Evolutionary conservation across 257 asterid genomes (phyloP).

Genomic region (Scutellaria minor): DNA sequence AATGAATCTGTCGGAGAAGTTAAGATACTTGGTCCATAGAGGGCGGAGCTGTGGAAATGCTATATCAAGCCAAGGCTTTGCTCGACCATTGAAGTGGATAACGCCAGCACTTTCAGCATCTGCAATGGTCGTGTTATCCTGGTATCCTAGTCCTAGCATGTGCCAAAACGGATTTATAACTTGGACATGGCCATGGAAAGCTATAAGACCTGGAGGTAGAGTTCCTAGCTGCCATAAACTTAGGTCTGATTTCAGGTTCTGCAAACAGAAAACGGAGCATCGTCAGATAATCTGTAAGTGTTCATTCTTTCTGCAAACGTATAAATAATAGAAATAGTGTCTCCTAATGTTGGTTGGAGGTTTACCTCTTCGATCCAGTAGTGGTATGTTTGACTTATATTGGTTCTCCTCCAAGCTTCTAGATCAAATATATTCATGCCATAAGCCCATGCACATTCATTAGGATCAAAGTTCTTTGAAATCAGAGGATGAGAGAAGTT

Average conservation of each 20-base stretch:
- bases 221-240: conserved; percentile 99
- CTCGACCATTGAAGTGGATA: conserved; percentile 90
- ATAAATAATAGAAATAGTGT: neutral
- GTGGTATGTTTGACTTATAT: conserved; percentile 78
- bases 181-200: conserved; percentile 84
- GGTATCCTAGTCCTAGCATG: conserved; percentile 95
- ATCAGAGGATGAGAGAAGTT: conserved; percentile 95
- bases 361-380: conserved; percentile 86
- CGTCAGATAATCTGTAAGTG: neutral
- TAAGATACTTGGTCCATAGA: conserved; percentile 78
- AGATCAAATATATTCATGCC: conserved; percentile 96
- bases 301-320: neutral
- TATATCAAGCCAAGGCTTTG: conserved; percentile 98
- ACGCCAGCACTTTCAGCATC: conserved; percentile 86
- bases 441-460: conserved; percentile 99
- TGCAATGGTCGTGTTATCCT: conserved; percentile 71
- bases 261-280: conserved; percentile 34
- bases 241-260: conserved; percentile 88
- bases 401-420: conserved; percentile 87
- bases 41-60: conserved; percentile 86
- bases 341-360: neutral
- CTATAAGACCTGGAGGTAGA: conserved; percentile 90
- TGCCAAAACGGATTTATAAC: conserved; percentile 87
- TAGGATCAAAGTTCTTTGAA: conserved; percentile 65
- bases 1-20: conserved; percentile 80